Percentiles rank a stretch among this genome's conserved stretches.
Evolutionary conservation across 257 asterid genomes (phyloP).

Genomic region (Fraxinus pennsylvanica): DNA sequence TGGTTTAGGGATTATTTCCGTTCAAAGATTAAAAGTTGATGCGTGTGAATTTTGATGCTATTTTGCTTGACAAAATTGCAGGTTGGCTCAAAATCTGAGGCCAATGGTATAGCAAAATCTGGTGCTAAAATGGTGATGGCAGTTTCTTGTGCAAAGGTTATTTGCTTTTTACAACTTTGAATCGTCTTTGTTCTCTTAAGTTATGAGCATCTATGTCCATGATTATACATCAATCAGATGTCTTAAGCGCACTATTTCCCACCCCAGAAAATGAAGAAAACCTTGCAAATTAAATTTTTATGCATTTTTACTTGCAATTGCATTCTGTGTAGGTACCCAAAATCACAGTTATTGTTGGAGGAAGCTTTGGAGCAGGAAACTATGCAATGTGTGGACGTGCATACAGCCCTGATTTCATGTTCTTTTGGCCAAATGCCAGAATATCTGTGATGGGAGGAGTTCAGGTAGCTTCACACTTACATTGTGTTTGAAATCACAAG

Average conservation of each 20-base stretch:
- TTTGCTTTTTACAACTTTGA: conserved; percentile 16
- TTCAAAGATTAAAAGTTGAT: conserved; percentile 17
- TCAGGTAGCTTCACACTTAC: conserved; percentile 56
- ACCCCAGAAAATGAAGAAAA: conserved; percentile 9
- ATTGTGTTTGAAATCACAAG: not conserved
- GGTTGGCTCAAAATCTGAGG: conserved; percentile 99
- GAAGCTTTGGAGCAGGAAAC: conserved; percentile 99
- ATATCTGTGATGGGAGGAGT: conserved; percentile 99
- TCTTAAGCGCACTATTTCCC: not conserved
- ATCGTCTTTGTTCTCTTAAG: not conserved
- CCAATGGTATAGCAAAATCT: conserved; percentile 94
- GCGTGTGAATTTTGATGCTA: conserved; percentile 9
- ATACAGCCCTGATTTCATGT: conserved; percentile 85
- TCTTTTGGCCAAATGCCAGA: conserved; percentile 96
- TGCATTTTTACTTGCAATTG: conserved; percentile 20
- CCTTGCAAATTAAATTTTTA: not conserved
- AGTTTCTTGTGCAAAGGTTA: conserved; percentile 97
- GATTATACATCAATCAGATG: not conserved
- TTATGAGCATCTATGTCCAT: conserved; percentile 7
- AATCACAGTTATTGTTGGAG: conserved; percentile 80
- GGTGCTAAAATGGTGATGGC: conserved; percentile 99
- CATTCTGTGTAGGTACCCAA: conserved; percentile 72
- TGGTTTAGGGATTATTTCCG: conserved; percentile 2
- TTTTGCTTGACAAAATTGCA: conserved; percentile 21
- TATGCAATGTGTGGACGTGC: conserved; percentile 99